A percentile compares a stretch with the other conserved stretches of the same genome.
Evolutionary conservation across 495 filamentous ascomycete species (phyloP).

Genomic region (Penicillium pancosmium): DNA sequence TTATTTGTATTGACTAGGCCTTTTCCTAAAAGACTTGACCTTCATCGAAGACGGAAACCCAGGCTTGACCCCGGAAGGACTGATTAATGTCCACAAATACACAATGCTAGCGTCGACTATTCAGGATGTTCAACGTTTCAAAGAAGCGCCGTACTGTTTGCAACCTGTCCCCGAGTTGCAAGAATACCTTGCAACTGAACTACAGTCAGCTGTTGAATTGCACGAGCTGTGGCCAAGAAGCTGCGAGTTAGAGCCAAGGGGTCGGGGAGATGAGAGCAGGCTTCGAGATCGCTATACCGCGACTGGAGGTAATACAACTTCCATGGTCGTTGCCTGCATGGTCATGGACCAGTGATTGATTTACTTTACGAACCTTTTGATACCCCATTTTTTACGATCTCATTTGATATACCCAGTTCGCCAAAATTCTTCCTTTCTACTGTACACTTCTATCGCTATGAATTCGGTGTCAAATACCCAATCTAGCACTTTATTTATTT

Average conservation of each 20-base stretch:
- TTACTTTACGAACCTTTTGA: background rate
- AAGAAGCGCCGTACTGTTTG: conserved; percentile 83
- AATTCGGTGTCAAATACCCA: no score
- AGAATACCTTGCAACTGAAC: conserved; percentile 84
- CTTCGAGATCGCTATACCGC: conserved; percentile 39
- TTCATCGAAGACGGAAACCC: conserved; percentile 97
- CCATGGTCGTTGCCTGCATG: conserved; percentile 8
- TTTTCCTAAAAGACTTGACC: conserved; percentile 90
- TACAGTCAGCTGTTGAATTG: conserved; percentile 82
- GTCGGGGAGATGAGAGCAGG: conserved; percentile 76
- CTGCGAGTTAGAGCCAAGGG: conserved; percentile 80
- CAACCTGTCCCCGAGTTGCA: conserved; percentile 84
- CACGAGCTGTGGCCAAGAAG: conserved; percentile 94
- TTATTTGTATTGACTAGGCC: conserved; percentile 53
- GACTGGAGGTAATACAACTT: conserved; percentile 49
- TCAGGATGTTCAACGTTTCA: conserved; percentile 87
- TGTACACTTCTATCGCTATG: no score
- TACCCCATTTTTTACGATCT: background rate
- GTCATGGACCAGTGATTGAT: conserved; percentile 1
- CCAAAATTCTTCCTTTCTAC: background rate
- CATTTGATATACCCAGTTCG: background rate
- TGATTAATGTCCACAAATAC: conserved; percentile 94
- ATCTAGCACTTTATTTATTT: no score
- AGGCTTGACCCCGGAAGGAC: conserved; percentile 79
- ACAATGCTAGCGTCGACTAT: conserved; percentile 93